Conservation (phyloP, 2,329 filamentous ascomycete genomes). For the Cordyceps farinosa region DNA sequence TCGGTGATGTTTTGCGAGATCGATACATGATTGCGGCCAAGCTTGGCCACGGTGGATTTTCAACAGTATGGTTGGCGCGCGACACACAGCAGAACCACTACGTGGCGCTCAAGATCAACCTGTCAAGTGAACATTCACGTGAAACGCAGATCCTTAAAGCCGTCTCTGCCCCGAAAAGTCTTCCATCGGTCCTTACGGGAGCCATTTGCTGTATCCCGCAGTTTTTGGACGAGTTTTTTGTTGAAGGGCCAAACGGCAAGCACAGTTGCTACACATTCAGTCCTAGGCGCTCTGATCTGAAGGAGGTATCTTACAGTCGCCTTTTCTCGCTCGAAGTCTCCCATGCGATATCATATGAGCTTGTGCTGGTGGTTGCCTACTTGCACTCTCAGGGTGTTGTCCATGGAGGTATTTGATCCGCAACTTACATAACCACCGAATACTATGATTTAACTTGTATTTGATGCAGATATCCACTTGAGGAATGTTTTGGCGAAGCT, state of each 20-base stretch:
- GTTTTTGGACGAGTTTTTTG: constrained; percentile 25
- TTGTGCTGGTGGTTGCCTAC: constrained; percentile 29
- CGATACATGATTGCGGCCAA: constrained; percentile 30
- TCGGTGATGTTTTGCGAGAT: constrained; percentile 34
- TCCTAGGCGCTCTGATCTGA: constrained; percentile 27
- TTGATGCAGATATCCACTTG: constrained; percentile 29
- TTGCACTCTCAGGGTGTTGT: constrained; percentile 29
- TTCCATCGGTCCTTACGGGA: neutral
- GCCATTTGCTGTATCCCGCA: constrained; percentile 19
- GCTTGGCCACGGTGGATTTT: constrained; percentile 30
- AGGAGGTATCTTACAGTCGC: constrained; percentile 18
- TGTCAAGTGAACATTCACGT: constrained; percentile 23
- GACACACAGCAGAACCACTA: constrained; percentile 26
- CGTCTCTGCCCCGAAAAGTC: neutral
- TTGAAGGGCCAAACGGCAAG: constrained; percentile 29
- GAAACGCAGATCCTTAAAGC: constrained; percentile 26
- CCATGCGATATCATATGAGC: constrained; percentile 28
- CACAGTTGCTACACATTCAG: constrained; percentile 28
- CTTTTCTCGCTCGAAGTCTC: constrained; percentile 28
- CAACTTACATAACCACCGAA: neutral
- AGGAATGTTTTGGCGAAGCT: constrained; percentile 34
- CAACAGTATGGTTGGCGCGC: constrained; percentile 34
- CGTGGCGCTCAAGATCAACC: constrained; percentile 34
- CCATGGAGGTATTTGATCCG: constrained; percentile 28
- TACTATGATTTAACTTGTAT: neutral